Base-by-base conservation (phyloP, 345 rosid species). In the Carallia brachiata region DNA sequence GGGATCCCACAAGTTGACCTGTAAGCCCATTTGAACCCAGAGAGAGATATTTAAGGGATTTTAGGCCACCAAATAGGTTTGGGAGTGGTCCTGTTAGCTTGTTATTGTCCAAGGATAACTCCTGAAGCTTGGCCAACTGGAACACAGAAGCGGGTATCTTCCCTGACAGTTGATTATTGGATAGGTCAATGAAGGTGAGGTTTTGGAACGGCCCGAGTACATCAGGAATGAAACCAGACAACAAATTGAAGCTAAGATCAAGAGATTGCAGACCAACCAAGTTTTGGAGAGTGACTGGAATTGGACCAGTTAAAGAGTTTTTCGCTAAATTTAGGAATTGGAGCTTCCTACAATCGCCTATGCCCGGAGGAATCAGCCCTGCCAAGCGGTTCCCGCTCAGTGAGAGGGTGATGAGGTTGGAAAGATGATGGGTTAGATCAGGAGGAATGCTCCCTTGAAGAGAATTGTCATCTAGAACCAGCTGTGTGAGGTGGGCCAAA, bases 381-480 rank as follows among this genome's bases (percentile, higher is more conserved):
- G 66, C 72, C 68, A 94, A 78, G 31, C 54, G 87, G 76, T 94
- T 94, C 13, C 98, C 93, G 48, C 75, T 70, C 23, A 91, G 74
- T 3, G 95, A 88, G 62, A 94, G 87, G 17, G 73, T 66, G 31
- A 77, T 65, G 79, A 94, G 87, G 7, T 61, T 73, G 37, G 87
- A 57, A 75, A 91, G 73, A 39, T 62, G 73, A 39, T 62, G 89
- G 55, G 84, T 88, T 72, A 94, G 70, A 74, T 72, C 68, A 50
- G 80, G 71, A 80, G 96, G 98, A 65, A 94, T 62, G 76, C 18
- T 75, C 19, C 98, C 98, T 72, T 76, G 71, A 36, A 94, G 89
- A 48, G 96, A 79, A 73, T 91, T 90, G 64, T 86, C 88, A 48
- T 94, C 97, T 0, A 94, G 81, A 58, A 90, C 85, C 53, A 94